A percentile compares a stretch with the other conserved stretches of the same genome.
These are phyloP conservation scores for Mytilinidion resinicola DNA, from an alignment of 495 filamentous ascomycete genomes.

Conservation along the genomic window DNA sequence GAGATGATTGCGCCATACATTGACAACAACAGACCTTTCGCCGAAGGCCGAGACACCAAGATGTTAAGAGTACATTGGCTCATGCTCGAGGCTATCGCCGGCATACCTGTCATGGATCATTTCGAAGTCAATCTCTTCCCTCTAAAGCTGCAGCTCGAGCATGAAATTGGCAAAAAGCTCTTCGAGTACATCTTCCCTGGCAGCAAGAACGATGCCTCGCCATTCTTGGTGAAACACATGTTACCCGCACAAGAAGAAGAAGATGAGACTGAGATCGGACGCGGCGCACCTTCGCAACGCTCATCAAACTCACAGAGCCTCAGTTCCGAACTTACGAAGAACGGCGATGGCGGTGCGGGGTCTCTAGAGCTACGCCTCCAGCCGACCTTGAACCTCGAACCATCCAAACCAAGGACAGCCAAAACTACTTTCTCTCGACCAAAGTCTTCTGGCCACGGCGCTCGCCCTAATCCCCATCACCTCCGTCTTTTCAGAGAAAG, in stretches of 20 bases:
- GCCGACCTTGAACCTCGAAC: constrained; percentile 61
- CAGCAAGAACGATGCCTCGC: constrained; percentile 57
- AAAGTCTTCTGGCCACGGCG: constrained; percentile 7
- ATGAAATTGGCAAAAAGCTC: constrained; percentile 84
- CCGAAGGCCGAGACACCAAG: constrained; percentile 50
- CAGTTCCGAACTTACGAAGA: neutral
- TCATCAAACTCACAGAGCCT: neutral
- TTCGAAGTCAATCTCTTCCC: constrained; percentile 94
- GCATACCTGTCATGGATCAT: constrained; percentile 93
- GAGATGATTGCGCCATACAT: constrained; percentile 89
- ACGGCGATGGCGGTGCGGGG: constrained; percentile 47
- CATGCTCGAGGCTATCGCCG: constrained; percentile 96
- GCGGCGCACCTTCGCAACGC: constrained; percentile 33
- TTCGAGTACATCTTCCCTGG: constrained; percentile 98
- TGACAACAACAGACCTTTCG: constrained; percentile 50
- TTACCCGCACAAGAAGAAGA: constrained; percentile 57
- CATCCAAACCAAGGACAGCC: constrained; percentile 42
- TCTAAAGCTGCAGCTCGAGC: constrained; percentile 88
- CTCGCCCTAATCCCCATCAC: constrained; percentile 20
- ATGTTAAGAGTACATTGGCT: constrained; percentile 95
- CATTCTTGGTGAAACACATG: constrained; percentile 77
- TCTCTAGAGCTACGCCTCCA: constrained; percentile 71
- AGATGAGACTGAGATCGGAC: constrained; percentile 38
- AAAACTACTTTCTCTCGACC: constrained; percentile 1
- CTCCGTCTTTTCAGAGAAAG: constrained; percentile 29